phyloP scores from a whole-genome alignment of 23 red algal genomes.

The Chondrus crispus region DNA sequence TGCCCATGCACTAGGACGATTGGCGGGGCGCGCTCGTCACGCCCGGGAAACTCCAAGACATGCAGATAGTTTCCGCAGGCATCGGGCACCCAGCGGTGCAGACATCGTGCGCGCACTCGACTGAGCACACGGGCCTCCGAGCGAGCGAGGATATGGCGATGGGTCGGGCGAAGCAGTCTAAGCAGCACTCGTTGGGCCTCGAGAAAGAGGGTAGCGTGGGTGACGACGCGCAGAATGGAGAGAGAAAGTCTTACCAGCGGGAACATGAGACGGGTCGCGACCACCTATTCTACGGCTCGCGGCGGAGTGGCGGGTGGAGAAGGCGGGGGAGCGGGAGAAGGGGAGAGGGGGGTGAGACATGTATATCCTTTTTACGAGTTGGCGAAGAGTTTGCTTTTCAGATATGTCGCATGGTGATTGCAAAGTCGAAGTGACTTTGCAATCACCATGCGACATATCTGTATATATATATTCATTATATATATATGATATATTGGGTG shows the following conservation, averaged over 20 bases:
- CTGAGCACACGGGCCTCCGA: slow-evolving; percentile 28
- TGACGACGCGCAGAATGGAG: slow-evolving; percentile 26
- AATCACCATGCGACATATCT: too few relatives aligned
- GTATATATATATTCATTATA: too few relatives aligned
- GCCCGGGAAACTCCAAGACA: neutral
- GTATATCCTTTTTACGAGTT: too few relatives aligned
- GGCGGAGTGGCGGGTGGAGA: too few relatives aligned
- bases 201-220: slow-evolving; percentile 53
- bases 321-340: too few relatives aligned
- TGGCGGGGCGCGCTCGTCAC: neutral
- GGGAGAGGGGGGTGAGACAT: too few relatives aligned
- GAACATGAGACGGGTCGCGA: too few relatives aligned
- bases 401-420: too few relatives aligned
- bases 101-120: neutral
- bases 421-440: too few relatives aligned
- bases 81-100: slow-evolving; percentile 29
- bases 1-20: slow-evolving; percentile 93
- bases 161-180: slow-evolving; percentile 26
- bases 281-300: too few relatives aligned
- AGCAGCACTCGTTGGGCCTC: slow-evolving; percentile 66
- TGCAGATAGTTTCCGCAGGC: slow-evolving; percentile 27
- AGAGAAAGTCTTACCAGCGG: slow-evolving; percentile 5
- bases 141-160: neutral
- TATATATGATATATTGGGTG: too few relatives aligned
- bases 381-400: too few relatives aligned